Evolutionary conservation across 768 basidiomycete species (phyloP).

Genomic region (Rhizopogon salebrosus): DNA sequence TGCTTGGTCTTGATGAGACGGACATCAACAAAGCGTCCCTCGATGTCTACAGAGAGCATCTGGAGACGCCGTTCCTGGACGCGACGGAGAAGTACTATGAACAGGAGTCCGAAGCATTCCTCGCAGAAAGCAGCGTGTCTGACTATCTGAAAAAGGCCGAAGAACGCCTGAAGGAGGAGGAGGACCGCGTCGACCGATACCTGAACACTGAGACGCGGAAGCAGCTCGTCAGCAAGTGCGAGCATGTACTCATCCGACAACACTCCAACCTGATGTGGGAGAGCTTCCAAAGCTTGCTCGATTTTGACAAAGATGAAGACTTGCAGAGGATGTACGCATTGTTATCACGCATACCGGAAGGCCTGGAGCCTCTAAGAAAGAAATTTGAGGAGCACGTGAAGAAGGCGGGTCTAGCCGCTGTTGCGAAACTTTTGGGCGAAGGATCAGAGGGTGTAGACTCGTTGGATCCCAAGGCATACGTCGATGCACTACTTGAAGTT

Average conservation of each 20-base stretch:
- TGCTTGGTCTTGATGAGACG: slow-evolving; percentile 87
- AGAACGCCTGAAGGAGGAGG: slow-evolving; percentile 87
- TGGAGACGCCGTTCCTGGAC: slow-evolving; percentile 83
- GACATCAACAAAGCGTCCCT: slow-evolving; percentile 91
- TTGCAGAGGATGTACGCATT: slow-evolving; percentile 92
- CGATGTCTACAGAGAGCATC: slow-evolving; percentile 88
- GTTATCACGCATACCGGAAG: slow-evolving; percentile 85
- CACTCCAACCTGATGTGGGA: slow-evolving; percentile 87
- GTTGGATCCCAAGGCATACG: slow-evolving; percentile 90
- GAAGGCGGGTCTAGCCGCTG: slow-evolving; percentile 76
- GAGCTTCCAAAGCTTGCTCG: slow-evolving; percentile 83
- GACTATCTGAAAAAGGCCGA: slow-evolving; percentile 97
- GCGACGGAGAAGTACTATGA: slow-evolving; percentile 91
- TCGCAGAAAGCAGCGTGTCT: slow-evolving; percentile 82
- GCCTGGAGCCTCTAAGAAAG: slow-evolving; percentile 85
- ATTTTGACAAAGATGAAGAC: slow-evolving; percentile 93
- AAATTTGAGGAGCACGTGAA: slow-evolving; percentile 96
- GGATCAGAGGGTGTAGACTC: slow-evolving; percentile 51
- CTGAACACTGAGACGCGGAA: slow-evolving; percentile 87
- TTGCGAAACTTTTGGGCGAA: slow-evolving; percentile 61
- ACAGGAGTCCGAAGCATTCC: slow-evolving; percentile 86
- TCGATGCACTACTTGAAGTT: slow-evolving; percentile 87
- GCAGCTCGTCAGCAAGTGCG: slow-evolving; percentile 75
- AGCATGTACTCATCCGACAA: slow-evolving; percentile 85
- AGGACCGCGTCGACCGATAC: slow-evolving; percentile 92